Conservation (phyloP, 352 stramenopile species). For the Globisporangium echinulatum region DNA sequence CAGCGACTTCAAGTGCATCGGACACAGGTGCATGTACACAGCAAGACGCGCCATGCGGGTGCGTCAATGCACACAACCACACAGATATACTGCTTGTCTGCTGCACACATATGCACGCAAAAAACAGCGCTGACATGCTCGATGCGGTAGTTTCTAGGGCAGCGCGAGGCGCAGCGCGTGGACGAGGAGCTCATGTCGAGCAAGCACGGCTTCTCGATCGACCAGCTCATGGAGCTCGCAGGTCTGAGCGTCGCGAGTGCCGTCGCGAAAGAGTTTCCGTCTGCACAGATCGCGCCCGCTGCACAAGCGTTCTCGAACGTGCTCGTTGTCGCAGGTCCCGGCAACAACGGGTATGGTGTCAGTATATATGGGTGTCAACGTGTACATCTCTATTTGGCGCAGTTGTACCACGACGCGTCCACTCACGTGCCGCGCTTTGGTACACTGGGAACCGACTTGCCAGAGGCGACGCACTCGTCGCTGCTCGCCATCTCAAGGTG, state of each 20-base stretch:
- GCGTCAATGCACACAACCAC: not conserved
- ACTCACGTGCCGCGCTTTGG: too few species aligned
- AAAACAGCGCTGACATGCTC: not conserved
- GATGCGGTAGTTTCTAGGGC: conserved; percentile 45
- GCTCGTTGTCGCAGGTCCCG: conserved; percentile 93
- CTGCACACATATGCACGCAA: not conserved
- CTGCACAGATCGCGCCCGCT: not conserved
- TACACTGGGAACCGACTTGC: not conserved
- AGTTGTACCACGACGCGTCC: too few species aligned
- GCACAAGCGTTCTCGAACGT: conserved; percentile 40
- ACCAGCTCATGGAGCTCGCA: conserved; percentile 99
- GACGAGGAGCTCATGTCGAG: conserved; percentile 90
- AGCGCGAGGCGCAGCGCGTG: conserved; percentile 70
- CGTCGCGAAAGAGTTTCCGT: conserved; percentile 68
- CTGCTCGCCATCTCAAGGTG: conserved; percentile 94
- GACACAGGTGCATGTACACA: conserved; percentile 1
- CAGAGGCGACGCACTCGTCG: conserved; percentile 96
- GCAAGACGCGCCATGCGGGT: conserved; percentile 8
- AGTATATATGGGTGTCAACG: not conserved
- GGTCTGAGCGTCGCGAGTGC: conserved; percentile 93
- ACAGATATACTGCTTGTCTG: too few species aligned
- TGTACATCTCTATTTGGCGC: too few species aligned
- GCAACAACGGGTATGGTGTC: conserved; percentile 93
- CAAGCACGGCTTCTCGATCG: conserved; percentile 87
- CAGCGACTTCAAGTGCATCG: not conserved